Conservation (phyloP, 1,284 basidiomycete species). For the Cronartium quercuum region DNA sequence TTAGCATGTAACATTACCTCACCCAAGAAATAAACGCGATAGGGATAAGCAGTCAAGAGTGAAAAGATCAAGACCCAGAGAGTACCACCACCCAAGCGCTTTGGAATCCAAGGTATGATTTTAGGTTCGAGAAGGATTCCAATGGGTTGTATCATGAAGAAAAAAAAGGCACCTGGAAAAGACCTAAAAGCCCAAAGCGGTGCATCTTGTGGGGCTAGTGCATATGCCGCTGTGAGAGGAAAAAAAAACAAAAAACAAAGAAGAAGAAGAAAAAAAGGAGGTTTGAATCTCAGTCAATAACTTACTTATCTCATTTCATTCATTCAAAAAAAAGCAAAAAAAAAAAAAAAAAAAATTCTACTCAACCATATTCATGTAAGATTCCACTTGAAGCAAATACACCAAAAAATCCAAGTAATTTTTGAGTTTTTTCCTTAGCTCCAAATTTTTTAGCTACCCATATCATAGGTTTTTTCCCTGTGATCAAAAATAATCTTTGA, state of each 20-base stretch:
- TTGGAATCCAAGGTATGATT: constrained; percentile 17
- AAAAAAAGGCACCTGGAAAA: constrained; percentile 23
- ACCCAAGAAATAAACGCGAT: constrained; percentile 5
- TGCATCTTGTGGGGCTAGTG: not conserved
- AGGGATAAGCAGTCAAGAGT: not conserved
- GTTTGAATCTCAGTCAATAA: no score
- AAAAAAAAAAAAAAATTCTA: no score
- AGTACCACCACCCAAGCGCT: constrained; percentile 5
- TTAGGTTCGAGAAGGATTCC: constrained; percentile 13
- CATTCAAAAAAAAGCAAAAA: no score
- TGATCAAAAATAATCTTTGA: constrained; percentile 2
- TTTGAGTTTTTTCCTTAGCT: not conserved
- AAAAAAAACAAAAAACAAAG: not conserved
- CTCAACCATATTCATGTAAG: constrained; percentile 23
- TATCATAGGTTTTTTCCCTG: not conserved
- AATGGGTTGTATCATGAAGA: constrained; percentile 13
- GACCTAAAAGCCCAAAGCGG: not conserved
- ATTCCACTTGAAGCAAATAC: constrained; percentile 18
- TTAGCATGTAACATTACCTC: no score
- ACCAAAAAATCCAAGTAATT: constrained; percentile 5
- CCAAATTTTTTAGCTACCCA: not conserved
- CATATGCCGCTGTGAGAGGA: not conserved
- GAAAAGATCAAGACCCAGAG: constrained; percentile 24
- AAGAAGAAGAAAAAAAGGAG: not conserved
- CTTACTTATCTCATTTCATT: no score